Evolutionary conservation across 2,329 filamentous ascomycete genomes (phyloP).

Genomic region (Helotiales sp.): DNA sequence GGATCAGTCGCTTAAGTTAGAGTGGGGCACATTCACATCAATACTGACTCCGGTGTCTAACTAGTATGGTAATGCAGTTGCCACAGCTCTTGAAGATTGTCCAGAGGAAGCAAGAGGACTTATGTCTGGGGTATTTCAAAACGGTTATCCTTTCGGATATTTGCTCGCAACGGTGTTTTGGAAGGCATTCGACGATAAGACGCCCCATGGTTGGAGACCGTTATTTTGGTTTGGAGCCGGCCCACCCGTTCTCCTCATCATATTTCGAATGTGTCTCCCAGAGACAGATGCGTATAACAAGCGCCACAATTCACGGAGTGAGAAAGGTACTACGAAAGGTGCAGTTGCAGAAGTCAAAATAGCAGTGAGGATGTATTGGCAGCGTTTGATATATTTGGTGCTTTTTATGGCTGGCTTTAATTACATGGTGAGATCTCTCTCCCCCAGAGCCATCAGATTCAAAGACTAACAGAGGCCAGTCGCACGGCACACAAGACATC

Average conservation of each 20-base stretch:
- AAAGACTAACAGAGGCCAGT: constrained; percentile 37
- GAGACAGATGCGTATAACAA: constrained; percentile 78
- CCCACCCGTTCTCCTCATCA: constrained; percentile 79
- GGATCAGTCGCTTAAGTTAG: too few species aligned
- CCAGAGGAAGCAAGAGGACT: constrained; percentile 64
- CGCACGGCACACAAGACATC: constrained; percentile 52
- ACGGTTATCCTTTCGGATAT: constrained; percentile 82
- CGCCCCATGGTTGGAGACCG: constrained; percentile 79
- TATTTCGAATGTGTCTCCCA: constrained; percentile 76
- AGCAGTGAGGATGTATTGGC: constrained; percentile 79
- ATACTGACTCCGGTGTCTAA: background rate
- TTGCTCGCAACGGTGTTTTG: constrained; percentile 74
- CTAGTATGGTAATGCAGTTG: constrained; percentile 80
- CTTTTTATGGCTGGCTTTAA: constrained; percentile 91
- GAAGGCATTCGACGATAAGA: constrained; percentile 74
- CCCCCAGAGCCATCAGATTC: constrained; percentile 52
- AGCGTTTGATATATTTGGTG: constrained; percentile 79
- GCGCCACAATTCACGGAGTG: constrained; percentile 66
- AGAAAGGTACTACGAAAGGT: constrained; percentile 63
- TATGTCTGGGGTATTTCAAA: constrained; percentile 82
- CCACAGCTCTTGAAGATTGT: constrained; percentile 73
- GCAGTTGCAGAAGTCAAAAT: constrained; percentile 80
- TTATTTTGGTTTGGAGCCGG: constrained; percentile 89
- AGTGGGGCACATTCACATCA: too few species aligned
- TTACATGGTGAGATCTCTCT: constrained; percentile 73